Base-by-base conservation (phyloP, 371 early-diverging fungal species). In the Nematocida ironsii region DNA sequence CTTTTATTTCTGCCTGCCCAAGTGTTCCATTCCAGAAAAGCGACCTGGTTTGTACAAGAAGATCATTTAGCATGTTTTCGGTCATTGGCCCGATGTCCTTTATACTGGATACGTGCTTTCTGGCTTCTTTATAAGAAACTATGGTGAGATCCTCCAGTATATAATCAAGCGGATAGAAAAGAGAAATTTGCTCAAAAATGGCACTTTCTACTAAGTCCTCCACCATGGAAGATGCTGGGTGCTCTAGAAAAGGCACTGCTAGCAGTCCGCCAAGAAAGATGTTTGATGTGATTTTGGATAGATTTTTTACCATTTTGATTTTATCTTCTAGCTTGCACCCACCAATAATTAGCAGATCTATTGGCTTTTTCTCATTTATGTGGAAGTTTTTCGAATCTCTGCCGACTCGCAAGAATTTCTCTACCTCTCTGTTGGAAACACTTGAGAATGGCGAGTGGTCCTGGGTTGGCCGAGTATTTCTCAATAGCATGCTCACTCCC, bases 251-350 rank as follows among this genome's bases (percentile, higher is more conserved):
- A 72, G 96, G 95, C 89, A 93, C 95, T 78, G 94, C 93, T 94
- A 98, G 94, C 71, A 94, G 95, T 84, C 96, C 96, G 84, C 92
- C 92, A 82, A 98, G 91, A 84, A 95, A 94, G 50, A 87, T 71
- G 50, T 72, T 85, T 72, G 75, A 93, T 92, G 90, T 92, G 92
- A 60, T 50, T n/a, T 89, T 94, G 94, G 27, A 4, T 7, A 85
- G 67, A 44, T 72, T 69, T 82, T 95, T 91, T 84, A 97, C 95
- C 84, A 97, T 90, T 89, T 91, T 91, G 87, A 96, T 95, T 91
- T 97, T 97, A 89, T 97, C 98, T 52, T 93, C 92, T 47, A 96
- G 94, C 90, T 96, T 97, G 89, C 95, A 95, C 76, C 96, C 98
- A 74, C 98, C 98, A 67, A 98, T 89, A 74, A 98, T 97, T 62